Evolutionary conservation across 2,329 filamentous ascomycete genomes (phyloP).

Genomic region (Pyrenochaeta sp.): DNA sequence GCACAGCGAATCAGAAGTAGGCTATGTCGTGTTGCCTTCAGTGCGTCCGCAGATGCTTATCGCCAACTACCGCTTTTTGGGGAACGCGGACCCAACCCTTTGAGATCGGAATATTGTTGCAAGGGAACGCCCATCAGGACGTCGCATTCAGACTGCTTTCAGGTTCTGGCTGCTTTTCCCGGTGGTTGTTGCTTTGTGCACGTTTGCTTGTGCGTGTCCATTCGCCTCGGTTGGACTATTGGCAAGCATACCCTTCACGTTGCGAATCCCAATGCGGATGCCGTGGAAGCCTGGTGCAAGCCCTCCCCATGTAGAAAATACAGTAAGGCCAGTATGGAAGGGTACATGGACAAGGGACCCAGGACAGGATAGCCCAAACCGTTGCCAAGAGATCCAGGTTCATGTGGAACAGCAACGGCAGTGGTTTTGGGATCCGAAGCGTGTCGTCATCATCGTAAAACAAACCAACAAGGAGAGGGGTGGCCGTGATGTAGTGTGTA

Average conservation of each 20-base stretch:
- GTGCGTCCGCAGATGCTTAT: too few relatives aligned
- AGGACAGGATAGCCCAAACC: slow-evolving; percentile 23
- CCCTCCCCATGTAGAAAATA: not conserved
- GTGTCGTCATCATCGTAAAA: slow-evolving; percentile 26
- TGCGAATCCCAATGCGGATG: not conserved
- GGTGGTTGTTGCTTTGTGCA: not conserved
- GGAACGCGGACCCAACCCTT: too few relatives aligned
- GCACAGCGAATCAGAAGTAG: too few relatives aligned
- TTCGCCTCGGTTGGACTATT: not conserved
- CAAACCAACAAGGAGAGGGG: too few relatives aligned
- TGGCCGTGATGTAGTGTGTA: not conserved
- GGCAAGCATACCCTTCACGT: not conserved
- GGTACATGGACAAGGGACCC: not conserved
- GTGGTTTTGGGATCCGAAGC: slow-evolving; percentile 3
- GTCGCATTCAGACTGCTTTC: too few relatives aligned
- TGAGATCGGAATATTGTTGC: too few relatives aligned
- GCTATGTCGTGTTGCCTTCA: too few relatives aligned
- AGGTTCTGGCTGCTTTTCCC: too few relatives aligned
- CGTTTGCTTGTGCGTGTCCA: not conserved
- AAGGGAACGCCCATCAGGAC: too few relatives aligned
- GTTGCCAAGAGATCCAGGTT: slow-evolving; percentile 35
- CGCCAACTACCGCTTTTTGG: too few relatives aligned
- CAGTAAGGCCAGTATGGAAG: not conserved
- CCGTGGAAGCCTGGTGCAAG: not conserved
- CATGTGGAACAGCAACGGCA: slow-evolving; percentile 9